These are phyloP conservation scores for Kurtzmaniella quercitrusa DNA, from an alignment of 1,139 yeast genomes.

Conservation along the genomic window DNA sequence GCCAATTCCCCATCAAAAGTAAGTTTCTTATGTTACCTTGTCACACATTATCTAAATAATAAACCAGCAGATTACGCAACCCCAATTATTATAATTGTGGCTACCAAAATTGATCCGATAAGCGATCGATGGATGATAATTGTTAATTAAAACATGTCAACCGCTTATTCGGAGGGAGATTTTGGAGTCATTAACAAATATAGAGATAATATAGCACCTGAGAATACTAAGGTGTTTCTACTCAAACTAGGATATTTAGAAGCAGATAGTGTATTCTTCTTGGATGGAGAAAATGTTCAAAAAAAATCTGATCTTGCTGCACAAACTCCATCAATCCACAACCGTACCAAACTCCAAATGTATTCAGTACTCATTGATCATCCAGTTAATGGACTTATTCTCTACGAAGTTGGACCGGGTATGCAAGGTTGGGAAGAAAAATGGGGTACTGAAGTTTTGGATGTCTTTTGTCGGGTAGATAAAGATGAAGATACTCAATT, in stretches of 20 bases:
- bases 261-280: slow-evolving; percentile 7
- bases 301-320: slow-evolving; percentile 1
- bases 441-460: slow-evolving; percentile 8
- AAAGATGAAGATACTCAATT: slow-evolving; percentile 5
- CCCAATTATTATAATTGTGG: too few relatives aligned
- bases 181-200: neutral
- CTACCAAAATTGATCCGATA: too few relatives aligned
- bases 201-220: slow-evolving; percentile 4
- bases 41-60: too few relatives aligned
- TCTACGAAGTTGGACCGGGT: slow-evolving; percentile 10
- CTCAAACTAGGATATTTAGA: slow-evolving; percentile 8
- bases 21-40: too few relatives aligned
- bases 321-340: neutral
- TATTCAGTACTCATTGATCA: slow-evolving; percentile 9
- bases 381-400: slow-evolving; percentile 8
- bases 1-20: too few relatives aligned
- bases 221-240: slow-evolving; percentile 7
- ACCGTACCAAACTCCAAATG: slow-evolving; percentile 6
- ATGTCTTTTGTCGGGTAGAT: slow-evolving; percentile 6
- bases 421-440: slow-evolving; percentile 9
- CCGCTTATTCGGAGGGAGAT: neutral
- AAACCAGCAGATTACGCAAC: too few relatives aligned
- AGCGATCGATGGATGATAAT: too few relatives aligned
- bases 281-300: slow-evolving; percentile 6
- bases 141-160: neutral